phyloP scores from a whole-genome alignment of 306 rosid genomes.

The Cyamopsis tetragonoloba region DNA sequence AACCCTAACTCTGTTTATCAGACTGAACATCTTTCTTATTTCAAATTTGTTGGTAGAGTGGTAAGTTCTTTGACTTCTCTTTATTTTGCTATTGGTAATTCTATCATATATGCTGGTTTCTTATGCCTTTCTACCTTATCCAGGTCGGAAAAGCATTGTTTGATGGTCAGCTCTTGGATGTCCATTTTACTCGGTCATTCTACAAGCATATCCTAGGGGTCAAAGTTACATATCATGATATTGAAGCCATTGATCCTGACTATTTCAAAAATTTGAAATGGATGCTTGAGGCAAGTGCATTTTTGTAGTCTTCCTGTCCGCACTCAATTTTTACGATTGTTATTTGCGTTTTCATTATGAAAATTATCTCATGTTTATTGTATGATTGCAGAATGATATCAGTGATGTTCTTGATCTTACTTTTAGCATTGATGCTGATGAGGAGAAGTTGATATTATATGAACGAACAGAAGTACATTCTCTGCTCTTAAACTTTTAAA shows the following conservation, averaged over 20 bases:
- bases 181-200: constrained; percentile 94
- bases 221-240: constrained; percentile 95
- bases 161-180: constrained; percentile 95
- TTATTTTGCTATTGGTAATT: constrained; percentile 11
- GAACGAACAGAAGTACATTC: constrained; percentile 77
- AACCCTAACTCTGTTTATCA: constrained; percentile 96
- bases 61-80: constrained; percentile 49
- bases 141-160: constrained; percentile 97
- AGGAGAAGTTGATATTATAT: constrained; percentile 84
- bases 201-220: constrained; percentile 89
- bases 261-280: constrained; percentile 86
- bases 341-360: constrained; percentile 12
- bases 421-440: constrained; percentile 98
- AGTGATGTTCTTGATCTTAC: constrained; percentile 81
- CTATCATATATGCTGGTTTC: constrained; percentile 12
- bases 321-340: neutral
- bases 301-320: neutral
- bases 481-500: constrained; percentile 10
- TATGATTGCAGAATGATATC: constrained; percentile 67
- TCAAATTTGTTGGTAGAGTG: constrained; percentile 98
- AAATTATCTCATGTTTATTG: constrained; percentile 5
- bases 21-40: constrained; percentile 95
- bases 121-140: constrained; percentile 25
- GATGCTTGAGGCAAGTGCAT: constrained; percentile 80
- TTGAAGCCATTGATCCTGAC: constrained; percentile 96